Evolutionary conservation across 1,139 yeast genomes (phyloP).

Genomic region (Yamadazyma friedrichii): DNA sequence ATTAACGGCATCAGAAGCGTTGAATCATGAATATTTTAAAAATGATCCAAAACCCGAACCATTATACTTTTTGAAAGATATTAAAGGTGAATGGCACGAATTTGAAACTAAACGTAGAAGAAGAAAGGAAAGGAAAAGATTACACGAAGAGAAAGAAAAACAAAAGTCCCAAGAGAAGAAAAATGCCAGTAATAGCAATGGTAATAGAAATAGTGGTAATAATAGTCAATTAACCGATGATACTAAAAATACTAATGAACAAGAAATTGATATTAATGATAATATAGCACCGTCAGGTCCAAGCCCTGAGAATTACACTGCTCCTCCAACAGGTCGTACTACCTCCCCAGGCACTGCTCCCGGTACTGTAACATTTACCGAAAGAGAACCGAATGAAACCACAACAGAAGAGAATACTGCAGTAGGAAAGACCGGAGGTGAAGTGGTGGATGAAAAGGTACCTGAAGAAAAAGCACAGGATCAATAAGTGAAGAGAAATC

Average conservation of each 20-base stretch:
- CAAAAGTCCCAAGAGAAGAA: constrained; percentile 1
- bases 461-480: no score
- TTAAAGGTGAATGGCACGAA: constrained; percentile 93
- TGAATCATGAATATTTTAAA: constrained; percentile 74
- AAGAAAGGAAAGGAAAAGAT: constrained; percentile 53
- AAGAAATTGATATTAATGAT: constrained; percentile 3
- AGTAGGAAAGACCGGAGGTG: no score
- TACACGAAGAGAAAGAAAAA: constrained; percentile 32
- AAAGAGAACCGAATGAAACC: no score
- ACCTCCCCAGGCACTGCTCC: no score
- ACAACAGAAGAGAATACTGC: no score
- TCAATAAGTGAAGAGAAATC: no score
- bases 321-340: no score
- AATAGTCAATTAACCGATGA: neutral
- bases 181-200: neutral
- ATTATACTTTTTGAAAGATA: constrained; percentile 49
- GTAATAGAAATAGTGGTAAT: neutral
- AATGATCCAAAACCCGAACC: constrained; percentile 68
- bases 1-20: constrained; percentile 82
- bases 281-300: constrained; percentile 8
- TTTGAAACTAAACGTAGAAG: constrained; percentile 88
- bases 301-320: constrained; percentile 2
- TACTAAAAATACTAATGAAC: neutral
- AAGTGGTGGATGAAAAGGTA: no score
- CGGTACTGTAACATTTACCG: no score